Conservation (phyloP, 495 filamentous ascomycete genomes). For the Wilcoxina mikolae region DNA sequence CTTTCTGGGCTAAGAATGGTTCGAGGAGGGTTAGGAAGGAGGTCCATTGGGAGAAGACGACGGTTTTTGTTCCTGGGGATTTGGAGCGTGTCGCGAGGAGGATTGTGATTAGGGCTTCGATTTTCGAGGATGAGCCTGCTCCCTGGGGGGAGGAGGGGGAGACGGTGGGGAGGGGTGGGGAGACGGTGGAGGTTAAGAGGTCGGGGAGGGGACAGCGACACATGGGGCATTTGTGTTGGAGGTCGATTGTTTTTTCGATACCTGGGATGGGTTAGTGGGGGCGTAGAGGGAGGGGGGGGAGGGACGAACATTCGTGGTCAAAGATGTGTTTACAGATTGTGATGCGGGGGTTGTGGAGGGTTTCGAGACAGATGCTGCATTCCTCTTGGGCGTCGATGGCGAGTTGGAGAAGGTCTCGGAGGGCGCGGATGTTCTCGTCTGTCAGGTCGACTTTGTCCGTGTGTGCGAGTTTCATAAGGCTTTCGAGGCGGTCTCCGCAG, state of each 20-base stretch:
- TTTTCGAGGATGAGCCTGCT: conserved; percentile 46
- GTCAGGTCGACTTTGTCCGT: conserved; percentile 50
- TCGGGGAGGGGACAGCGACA: conserved; percentile 60
- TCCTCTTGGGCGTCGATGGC: conserved; percentile 70
- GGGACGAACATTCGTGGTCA: conserved; percentile 42
- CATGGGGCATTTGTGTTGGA: conserved; percentile 74
- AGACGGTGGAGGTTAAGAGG: conserved; percentile 40
- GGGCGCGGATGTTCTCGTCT: conserved; percentile 52
- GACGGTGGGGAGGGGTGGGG: conserved; percentile 36
- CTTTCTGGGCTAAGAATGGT: conserved; percentile 46
- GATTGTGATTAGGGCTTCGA: conserved; percentile 67
- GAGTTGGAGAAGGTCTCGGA: conserved; percentile 65
- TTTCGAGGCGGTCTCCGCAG: conserved; percentile 55
- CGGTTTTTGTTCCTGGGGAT: conserved; percentile 57
- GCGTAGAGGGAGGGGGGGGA: background rate
- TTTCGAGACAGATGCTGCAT: conserved; percentile 70
- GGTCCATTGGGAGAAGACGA: conserved; percentile 92
- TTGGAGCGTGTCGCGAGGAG: conserved; percentile 49
- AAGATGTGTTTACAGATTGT: conserved; percentile 81
- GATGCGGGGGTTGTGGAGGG: conserved; percentile 57
- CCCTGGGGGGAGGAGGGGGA: conserved; percentile 27
- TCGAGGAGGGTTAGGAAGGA: conserved; percentile 71
- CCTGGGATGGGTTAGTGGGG: conserved; percentile 6
- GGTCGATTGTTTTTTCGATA: conserved; percentile 63
- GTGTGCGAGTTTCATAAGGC: conserved; percentile 52